Evolutionary conservation across 352 stramenopile genomes (phyloP).

Genomic region (Ochromonadaceae sp.): DNA sequence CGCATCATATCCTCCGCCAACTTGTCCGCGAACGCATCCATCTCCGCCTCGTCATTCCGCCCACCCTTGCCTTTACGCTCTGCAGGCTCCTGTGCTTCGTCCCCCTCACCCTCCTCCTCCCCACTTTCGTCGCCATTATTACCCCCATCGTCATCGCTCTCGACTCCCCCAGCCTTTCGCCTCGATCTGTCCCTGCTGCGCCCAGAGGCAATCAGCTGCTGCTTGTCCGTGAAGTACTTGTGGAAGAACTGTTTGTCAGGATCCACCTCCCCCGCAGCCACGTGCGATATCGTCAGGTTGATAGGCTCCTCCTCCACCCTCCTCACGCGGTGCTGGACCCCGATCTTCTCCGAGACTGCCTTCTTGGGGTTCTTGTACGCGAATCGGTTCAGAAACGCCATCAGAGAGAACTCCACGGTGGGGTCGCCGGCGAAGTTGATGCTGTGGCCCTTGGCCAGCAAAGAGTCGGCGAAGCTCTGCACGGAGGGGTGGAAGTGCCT

Average conservation of each 20-base stretch:
- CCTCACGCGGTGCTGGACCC: background rate
- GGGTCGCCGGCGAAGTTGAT: slow-evolving; percentile 74
- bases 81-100: background rate
- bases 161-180: slow-evolving; percentile 23
- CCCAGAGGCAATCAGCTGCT: slow-evolving; percentile 27
- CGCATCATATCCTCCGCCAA: slow-evolving; percentile 70
- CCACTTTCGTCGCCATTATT: slow-evolving; percentile 28
- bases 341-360: slow-evolving; percentile 9
- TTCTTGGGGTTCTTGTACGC: slow-evolving; percentile 91
- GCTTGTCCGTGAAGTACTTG: slow-evolving; percentile 67
- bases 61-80: slow-evolving; percentile 35
- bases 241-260: slow-evolving; percentile 75
- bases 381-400: slow-evolving; percentile 95
- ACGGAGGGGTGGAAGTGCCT: slow-evolving; percentile 92
- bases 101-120: slow-evolving; percentile 22
- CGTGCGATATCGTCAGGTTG: slow-evolving; percentile 48
- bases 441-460: slow-evolving; percentile 34
- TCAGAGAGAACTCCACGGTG: slow-evolving; percentile 87
- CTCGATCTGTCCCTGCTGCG: slow-evolving; percentile 30
- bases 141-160: slow-evolving; percentile 28
- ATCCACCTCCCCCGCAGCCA: slow-evolving; percentile 48
- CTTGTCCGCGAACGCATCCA: slow-evolving; percentile 64
- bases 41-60: slow-evolving; percentile 53
- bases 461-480: slow-evolving; percentile 55
- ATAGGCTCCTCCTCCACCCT: slow-evolving; percentile 46